Base-by-base conservation (phyloP, 169 alveolate species). In the Plasmodium knowlesi region DNA sequence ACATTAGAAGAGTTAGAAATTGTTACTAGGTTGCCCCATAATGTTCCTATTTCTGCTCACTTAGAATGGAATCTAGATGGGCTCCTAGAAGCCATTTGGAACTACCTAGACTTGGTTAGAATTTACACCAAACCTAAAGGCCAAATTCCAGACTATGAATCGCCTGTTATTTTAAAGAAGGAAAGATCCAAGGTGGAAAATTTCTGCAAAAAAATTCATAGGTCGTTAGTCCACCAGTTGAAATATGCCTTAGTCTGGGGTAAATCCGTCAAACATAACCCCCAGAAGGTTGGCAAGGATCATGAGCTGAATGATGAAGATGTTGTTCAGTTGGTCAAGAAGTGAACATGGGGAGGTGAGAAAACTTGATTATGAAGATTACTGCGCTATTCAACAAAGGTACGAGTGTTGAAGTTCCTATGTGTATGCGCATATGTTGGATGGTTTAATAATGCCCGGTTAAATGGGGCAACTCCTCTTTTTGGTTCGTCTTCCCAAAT, bases 191-290 rank as follows among this genome's bases (percentile, higher is more conserved):
- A 96, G 94, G 96, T 96, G 73, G 98, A 96, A 85, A 96, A 96
- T 93, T 96, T 98, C 70, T 97, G 98, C 83, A 85, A 88, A 61
- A 95, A 98, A 79, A 94, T 98, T 50, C 98, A 97, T 92, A 96
- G 94, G 76, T 96, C 97, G 28, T 95, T 98, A 81, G 97, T 97
- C 30, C 92, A 96, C 28, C 99, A 98, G 84, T 95, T 97, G 95
- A 98, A 98, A 96, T 98, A 98, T 73, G 99, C 99, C n/a, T 93
- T 98, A 83, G 99, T 99, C 30, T 99, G 99, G 99, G 99, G 99
- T 3, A 96, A 96, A 73, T 98, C 99, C 41, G 99, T 98, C 12
- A 99, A 99, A 95, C 99, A 98, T 93, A 98, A 97, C 96, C 99
- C 99, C 28, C 98, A 98, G 94, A 98, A 96, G 95, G 99, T 98